Evolutionary conservation across 2,329 filamentous ascomycete species (phyloP), one percentile per base, ranked within the genome.

Genomic region (Amauroascus niger): DNA sequence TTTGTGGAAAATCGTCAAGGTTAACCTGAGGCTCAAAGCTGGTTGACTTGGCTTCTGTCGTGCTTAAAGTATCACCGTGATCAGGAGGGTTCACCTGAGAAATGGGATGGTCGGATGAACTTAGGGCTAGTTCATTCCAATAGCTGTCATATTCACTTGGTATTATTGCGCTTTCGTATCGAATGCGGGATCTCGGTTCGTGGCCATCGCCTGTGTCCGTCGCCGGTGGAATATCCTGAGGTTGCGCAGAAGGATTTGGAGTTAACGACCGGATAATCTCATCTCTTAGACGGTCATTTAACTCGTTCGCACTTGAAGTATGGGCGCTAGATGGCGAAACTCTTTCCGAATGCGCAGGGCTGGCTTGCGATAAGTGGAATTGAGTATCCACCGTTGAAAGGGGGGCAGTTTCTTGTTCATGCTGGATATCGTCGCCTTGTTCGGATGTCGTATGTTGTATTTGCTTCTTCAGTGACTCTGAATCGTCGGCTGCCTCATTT

Each of bases 261-360:
- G 69, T 75, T 48, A 75, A 60, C 3, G 72, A 74, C 44, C 68
- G 69, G n/a, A 75, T 73, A n/a, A 76, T 76, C 55, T 75, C 73
- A 54, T 71, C 68, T 41, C 71, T 64, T 40, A 76, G 57, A 32
- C 71, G 68, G 53, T 76, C 73, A 59, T 67, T 72, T 30, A 67
- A 63, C 47, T 71, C 68, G 35, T 66, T 61, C 2, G 70, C 65
- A 35, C 49, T 52, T 26, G 49, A 6, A 6, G 64, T 64, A 24
- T 69, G 65, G 7, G 66, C 63, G 47, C 65, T 67, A 33, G 66
- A 56, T 1, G 65, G 61, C 14, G 67, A 64, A 5, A 66, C 59
- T 26, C 70, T 66, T 6, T 65, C 61, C 26, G 69, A 66, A n/a
- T 24, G 68, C 63, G 18, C 35, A 30, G 11, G 13, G 18, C 6